Conservation (phyloP, 2,329 filamentous ascomycete species). For the Xylaria multiplex region DNA sequence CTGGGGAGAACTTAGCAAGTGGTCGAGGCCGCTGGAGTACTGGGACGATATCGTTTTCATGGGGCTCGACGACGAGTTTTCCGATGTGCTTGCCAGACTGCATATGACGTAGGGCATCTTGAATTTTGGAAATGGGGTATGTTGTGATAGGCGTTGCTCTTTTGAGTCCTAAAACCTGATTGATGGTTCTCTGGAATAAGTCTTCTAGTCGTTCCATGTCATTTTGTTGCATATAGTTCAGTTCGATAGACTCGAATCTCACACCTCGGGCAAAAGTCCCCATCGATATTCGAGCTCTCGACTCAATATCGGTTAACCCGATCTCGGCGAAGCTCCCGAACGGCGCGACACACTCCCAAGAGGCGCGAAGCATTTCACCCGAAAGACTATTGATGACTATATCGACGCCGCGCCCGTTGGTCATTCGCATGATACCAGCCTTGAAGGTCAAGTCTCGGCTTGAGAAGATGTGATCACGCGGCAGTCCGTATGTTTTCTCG, state of each 20-base stretch:
- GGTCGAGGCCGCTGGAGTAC: constrained; percentile 30
- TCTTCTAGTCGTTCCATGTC: constrained; percentile 30
- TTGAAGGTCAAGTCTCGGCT: constrained; percentile 47
- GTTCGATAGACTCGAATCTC: constrained; percentile 40
- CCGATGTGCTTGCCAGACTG: constrained; percentile 40
- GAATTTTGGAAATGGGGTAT: constrained; percentile 38
- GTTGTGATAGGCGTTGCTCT: constrained; percentile 35
- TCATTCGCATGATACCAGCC: constrained; percentile 43
- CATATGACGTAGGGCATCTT: constrained; percentile 41
- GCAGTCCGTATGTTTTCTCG: constrained; percentile 45
- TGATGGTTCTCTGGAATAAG: constrained; percentile 31
- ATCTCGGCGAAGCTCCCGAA: constrained; percentile 52
- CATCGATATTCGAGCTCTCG: constrained; percentile 53
- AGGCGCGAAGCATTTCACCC: constrained; percentile 45
- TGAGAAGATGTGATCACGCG: constrained; percentile 48
- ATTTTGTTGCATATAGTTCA: constrained; percentile 35
- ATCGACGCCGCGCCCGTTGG: constrained; percentile 47
- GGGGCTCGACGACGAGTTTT: constrained; percentile 39
- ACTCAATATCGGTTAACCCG: constrained; percentile 48
- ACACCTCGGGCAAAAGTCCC: constrained; percentile 48
- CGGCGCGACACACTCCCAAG: constrained; percentile 51
- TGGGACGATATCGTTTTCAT: constrained; percentile 40
- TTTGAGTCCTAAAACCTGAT: constrained; percentile 28
- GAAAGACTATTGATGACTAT: constrained; percentile 49
- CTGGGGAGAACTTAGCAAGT: constrained; percentile 33